Percentiles rank a stretch among this genome's conserved stretches.
Evolutionary conservation across 2,329 filamentous ascomycete species (phyloP).

Genomic region (Verticillium klebahnii): DNA sequence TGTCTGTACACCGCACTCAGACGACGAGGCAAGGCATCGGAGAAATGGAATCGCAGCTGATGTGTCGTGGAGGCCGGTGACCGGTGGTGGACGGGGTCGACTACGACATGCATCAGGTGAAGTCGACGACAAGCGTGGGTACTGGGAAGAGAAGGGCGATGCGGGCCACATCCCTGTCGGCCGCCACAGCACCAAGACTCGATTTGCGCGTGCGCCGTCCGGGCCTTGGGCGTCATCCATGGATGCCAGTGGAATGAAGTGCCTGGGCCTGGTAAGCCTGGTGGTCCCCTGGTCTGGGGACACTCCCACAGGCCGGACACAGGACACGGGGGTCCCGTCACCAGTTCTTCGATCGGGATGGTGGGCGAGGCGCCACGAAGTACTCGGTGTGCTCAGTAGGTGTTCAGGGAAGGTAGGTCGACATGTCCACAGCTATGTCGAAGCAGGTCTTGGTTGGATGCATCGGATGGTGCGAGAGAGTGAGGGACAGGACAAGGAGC

Average conservation of each 20-base stretch:
- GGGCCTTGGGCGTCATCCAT: constrained; percentile 1
- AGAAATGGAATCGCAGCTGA: not conserved
- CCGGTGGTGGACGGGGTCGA: not conserved
- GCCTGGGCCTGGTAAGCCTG: not conserved
- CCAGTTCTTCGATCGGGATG: not conserved
- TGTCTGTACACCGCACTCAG: not conserved
- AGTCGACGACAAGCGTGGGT: not conserved
- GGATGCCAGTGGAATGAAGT: constrained; percentile 3
- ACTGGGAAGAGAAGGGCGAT: not conserved
- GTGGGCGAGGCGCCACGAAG: too few relatives aligned
- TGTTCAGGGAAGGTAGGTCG: not conserved
- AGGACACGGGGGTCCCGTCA: not conserved
- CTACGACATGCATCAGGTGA: not conserved
- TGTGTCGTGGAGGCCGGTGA: not conserved
- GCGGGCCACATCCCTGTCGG: constrained; percentile 3
- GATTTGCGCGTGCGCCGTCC: constrained; percentile 3
- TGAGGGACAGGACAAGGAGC: not conserved
- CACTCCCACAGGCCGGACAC: not conserved
- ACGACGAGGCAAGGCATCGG: not conserved
- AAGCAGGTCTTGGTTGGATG: too few relatives aligned
- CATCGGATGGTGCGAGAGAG: too few relatives aligned
- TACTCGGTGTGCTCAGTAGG: too few relatives aligned
- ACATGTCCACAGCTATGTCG: too few relatives aligned
- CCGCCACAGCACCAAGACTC: constrained; percentile 4
- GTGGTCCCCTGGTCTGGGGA: not conserved